Evolutionary conservation across 1,284 basidiomycete species (phyloP).

Genomic region (Inonotus hispidus): DNA sequence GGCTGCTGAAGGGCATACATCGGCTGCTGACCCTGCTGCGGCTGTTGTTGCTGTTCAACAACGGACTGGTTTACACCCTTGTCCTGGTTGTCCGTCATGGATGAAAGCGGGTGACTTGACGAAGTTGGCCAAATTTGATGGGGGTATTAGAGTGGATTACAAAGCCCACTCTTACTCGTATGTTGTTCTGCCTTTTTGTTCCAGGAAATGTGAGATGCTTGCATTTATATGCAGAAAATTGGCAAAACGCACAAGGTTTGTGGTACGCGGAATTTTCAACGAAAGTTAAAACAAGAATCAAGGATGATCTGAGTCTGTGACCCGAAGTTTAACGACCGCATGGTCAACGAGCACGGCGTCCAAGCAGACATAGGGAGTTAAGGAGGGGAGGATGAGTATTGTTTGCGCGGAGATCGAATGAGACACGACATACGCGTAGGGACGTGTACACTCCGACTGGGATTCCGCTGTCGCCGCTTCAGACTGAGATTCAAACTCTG

Average conservation of each 20-base stretch:
- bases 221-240: background rate
- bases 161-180: background rate
- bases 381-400: background rate
- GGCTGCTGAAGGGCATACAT: conserved; percentile 40
- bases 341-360: conserved; percentile 10
- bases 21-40: conserved; percentile 25
- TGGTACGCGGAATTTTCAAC: conserved; percentile 1
- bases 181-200: background rate
- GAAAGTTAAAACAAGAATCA: background rate
- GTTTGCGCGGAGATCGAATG: conserved; percentile 25
- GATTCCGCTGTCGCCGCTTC: conserved; percentile 36
- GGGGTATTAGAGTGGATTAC: background rate
- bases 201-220: background rate
- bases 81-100: conserved; percentile 11
- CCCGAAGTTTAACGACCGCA: background rate
- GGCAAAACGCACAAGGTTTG: background rate
- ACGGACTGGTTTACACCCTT: conserved; percentile 1
- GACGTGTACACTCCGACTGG: conserved; percentile 33
- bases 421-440: conserved; percentile 19
- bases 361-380: conserved; percentile 8
- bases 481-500: conserved; percentile 16
- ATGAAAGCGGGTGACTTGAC: background rate
- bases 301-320: background rate
- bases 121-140: background rate
- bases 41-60: conserved; percentile 23